Conservation (phyloP, 2,329 filamentous ascomycete species). For the Trichoderma sp. region DNA sequence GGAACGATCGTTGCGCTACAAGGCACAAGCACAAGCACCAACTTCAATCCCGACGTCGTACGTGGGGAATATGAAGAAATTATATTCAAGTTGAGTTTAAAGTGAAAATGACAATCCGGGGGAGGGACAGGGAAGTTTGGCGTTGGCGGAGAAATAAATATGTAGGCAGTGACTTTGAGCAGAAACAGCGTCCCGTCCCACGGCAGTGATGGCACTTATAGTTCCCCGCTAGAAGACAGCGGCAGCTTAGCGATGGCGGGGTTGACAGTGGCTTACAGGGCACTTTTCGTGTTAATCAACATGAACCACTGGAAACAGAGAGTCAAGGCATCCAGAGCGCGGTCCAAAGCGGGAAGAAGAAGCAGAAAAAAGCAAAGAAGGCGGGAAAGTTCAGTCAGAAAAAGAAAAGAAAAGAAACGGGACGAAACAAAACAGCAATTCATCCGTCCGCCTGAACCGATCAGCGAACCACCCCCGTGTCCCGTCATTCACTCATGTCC, state of each 20-base stretch:
- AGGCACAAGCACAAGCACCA: background rate
- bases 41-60: background rate
- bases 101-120: background rate
- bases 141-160: background rate
- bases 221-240: background rate
- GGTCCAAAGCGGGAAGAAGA: background rate
- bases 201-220: background rate
- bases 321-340: background rate
- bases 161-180: background rate
- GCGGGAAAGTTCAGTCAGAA: background rate
- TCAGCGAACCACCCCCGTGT: background rate
- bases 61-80: background rate
- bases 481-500: background rate
- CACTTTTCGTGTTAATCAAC: background rate
- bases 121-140: background rate
- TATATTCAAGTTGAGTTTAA: background rate
- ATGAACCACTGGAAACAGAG: background rate
- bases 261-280: slow-evolving; percentile 3
- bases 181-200: background rate
- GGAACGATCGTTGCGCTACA: background rate
- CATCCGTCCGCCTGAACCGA: background rate
- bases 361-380: background rate
- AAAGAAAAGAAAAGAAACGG: background rate
- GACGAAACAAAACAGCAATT: background rate
- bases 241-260: slow-evolving; percentile 4